Evolutionary conservation across 2,329 filamentous ascomycete genomes (phyloP), one percentile per base, ranked within the genome.

Genomic region (Penicillium concentricum): DNA sequence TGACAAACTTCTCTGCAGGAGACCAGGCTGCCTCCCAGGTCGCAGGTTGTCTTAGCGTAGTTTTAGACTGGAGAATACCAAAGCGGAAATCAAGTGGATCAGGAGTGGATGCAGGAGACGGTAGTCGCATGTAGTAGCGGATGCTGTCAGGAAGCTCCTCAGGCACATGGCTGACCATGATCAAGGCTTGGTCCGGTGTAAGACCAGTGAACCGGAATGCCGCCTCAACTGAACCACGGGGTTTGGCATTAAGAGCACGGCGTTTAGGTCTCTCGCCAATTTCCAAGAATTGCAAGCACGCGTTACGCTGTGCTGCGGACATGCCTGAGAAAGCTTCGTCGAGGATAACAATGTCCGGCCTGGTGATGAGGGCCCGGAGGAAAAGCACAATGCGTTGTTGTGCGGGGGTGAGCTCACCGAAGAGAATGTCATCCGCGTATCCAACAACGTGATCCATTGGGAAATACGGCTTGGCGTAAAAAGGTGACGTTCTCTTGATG

Each of bases 321-420:
- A 96, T 92, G 50, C 91, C 90, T 44, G 89, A 91, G 54, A 93
- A 95, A 0, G 92, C 88, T 76, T 96, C 92, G 68, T 96, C 92
- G 0, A 96, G 82, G 18, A 96, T 87, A 3, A 96, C 83, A 42
- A 96, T 82, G 65, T 94, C 90, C 0, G 90, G 88, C 58, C 84
- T 84, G 74, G 93, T 92, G 71, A 95, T 84, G 47, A 93, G 79
- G 9, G 91, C 88, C 2, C 92, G 85, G 13, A 97, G 78, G 72
- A 97, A 92, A 2, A 99, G 83, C 1, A 91, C 82, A 1, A 97
- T 84, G 56, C 92, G 87, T 76, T 99, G 94, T 41, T 77, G 73
- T 9, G 72, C 66, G 10, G 69, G 64, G 18, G 58, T 68, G 15
- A 77, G 70, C 0, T 89, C 84, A 5, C 87, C 89, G 71, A 96